Conservation (phyloP, 2,329 filamentous ascomycete genomes). For the Aspergillus sp. region DNA sequence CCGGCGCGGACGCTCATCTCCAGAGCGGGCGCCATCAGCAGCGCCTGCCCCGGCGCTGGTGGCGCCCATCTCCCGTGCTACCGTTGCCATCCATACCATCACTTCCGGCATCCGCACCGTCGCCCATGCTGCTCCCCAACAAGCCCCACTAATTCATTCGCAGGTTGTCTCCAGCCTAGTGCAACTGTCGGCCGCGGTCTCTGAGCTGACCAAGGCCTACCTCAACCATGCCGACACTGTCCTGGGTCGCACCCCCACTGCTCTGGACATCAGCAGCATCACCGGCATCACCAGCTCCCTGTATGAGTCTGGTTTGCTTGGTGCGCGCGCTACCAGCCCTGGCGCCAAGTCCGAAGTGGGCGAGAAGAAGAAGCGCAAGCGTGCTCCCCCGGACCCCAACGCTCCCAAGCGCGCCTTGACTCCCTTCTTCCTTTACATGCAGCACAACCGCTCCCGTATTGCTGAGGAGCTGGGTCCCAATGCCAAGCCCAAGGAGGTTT, state of each 20-base stretch:
- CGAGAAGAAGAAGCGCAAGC: constrained; percentile 87
- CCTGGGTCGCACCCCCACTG: constrained; percentile 61
- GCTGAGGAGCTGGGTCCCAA: constrained; percentile 73
- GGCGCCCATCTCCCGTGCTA: constrained; percentile 13
- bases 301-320: constrained; percentile 48
- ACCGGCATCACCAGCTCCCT: constrained; percentile 46
- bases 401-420: constrained; percentile 92
- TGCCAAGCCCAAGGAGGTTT: constrained; percentile 81
- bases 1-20: constrained; percentile 2
- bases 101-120: constrained; percentile 11
- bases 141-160: constrained; percentile 28
- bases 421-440: constrained; percentile 93
- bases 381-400: constrained; percentile 83
- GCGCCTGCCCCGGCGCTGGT: constrained; percentile 11
- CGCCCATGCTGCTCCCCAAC: constrained; percentile 9
- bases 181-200: constrained; percentile 76
- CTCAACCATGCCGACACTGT: constrained; percentile 85
- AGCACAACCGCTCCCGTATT: constrained; percentile 81
- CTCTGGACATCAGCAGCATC: constrained; percentile 48
- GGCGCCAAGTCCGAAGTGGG: constrained; percentile 51
- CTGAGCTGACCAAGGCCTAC: constrained; percentile 79
- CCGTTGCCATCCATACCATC: constrained; percentile 13
- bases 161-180: constrained; percentile 77
- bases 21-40: constrained; percentile 7
- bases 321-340: constrained; percentile 39